A percentile compares a stretch with the other conserved stretches of the same genome.
phyloP scores from a whole-genome alignment of 148 eudicot species.

The Pouteria glomerata region DNA sequence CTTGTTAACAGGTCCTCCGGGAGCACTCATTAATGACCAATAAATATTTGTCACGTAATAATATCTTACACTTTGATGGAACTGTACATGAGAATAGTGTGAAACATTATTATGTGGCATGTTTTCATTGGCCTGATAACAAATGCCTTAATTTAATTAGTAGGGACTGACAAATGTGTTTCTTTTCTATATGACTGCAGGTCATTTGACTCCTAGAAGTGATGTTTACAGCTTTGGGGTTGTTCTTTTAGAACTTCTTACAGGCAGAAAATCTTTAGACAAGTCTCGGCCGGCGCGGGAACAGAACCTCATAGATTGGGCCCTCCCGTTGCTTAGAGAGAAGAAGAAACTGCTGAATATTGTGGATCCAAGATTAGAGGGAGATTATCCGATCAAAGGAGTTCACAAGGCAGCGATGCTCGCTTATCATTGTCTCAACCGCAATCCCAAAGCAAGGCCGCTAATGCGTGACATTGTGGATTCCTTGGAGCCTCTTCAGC shows the following conservation, averaged over 20 bases:
- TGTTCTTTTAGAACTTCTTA: constrained; percentile 76
- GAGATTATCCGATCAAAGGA: constrained; percentile 71
- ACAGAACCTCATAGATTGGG: constrained; percentile 87
- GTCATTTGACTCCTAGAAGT: constrained; percentile 74
- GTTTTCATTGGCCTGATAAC: too few relatives aligned
- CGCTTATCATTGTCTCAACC: constrained; percentile 77
- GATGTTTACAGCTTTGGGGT: constrained; percentile 90
- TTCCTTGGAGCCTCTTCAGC: constrained; percentile 77
- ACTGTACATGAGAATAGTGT: too few relatives aligned
- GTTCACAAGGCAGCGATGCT: constrained; percentile 86
- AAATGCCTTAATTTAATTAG: too few relatives aligned
- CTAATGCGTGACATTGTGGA: constrained; percentile 86
- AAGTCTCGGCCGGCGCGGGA: constrained; percentile 72
- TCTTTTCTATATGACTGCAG: too few relatives aligned
- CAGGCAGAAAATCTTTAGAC: constrained; percentile 80
- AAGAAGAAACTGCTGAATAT: constrained; percentile 67
- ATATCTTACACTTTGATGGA: too few relatives aligned
- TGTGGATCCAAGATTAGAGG: constrained; percentile 63
- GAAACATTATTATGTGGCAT: too few relatives aligned
- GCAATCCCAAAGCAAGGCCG: constrained; percentile 87
- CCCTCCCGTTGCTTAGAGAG: constrained; percentile 66
- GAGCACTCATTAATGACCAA: too few relatives aligned
- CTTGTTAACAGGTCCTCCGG: too few relatives aligned
- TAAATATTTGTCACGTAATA: too few relatives aligned
- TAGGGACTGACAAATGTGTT: too few relatives aligned